A percentile compares a stretch with the other conserved stretches of the same genome.
These are phyloP conservation scores for Xylariaceae sp. DNA, from an alignment of 2,329 filamentous ascomycete genomes.

Conservation along the genomic window DNA sequence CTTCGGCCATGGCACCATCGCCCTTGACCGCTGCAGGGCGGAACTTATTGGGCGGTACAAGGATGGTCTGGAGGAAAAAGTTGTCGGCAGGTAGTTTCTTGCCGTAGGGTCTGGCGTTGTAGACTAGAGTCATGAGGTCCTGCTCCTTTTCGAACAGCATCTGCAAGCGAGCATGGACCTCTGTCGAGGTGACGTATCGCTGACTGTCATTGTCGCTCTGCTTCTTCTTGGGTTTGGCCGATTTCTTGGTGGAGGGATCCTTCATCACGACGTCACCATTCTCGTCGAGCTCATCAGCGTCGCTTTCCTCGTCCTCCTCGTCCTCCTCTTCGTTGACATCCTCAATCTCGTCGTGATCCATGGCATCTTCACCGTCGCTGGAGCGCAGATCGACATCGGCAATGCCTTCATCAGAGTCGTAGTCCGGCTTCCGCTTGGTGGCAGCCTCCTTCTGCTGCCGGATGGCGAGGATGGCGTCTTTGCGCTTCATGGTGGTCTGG, in stretches of 20 bases:
- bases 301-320: conserved; percentile 38
- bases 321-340: conserved; percentile 25
- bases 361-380: conserved; percentile 38
- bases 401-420: conserved; percentile 65
- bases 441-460: conserved; percentile 29
- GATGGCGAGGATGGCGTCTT: conserved; percentile 65
- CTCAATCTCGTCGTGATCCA: conserved; percentile 33
- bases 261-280: conserved; percentile 60
- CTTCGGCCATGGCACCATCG: conserved; percentile 78
- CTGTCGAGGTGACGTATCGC: conserved; percentile 76
- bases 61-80: conserved; percentile 85
- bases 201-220: conserved; percentile 46
- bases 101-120: conserved; percentile 67
- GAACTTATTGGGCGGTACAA: conserved; percentile 90
- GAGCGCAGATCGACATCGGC: conserved; percentile 60
- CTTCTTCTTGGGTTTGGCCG: conserved; percentile 38
- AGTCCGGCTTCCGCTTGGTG: conserved; percentile 35
- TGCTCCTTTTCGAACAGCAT: conserved; percentile 85
- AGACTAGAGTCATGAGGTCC: conserved; percentile 80
- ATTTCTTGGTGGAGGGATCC: conserved; percentile 39
- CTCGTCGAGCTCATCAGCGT: conserved; percentile 49
- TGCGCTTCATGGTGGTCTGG: conserved; percentile 61
- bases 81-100: conserved; percentile 76
- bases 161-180: conserved; percentile 75
- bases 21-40: conserved; percentile 83